Base-by-base conservation (phyloP, 2,329 filamentous ascomycete species). In the Raffaelea albimanens region DNA sequence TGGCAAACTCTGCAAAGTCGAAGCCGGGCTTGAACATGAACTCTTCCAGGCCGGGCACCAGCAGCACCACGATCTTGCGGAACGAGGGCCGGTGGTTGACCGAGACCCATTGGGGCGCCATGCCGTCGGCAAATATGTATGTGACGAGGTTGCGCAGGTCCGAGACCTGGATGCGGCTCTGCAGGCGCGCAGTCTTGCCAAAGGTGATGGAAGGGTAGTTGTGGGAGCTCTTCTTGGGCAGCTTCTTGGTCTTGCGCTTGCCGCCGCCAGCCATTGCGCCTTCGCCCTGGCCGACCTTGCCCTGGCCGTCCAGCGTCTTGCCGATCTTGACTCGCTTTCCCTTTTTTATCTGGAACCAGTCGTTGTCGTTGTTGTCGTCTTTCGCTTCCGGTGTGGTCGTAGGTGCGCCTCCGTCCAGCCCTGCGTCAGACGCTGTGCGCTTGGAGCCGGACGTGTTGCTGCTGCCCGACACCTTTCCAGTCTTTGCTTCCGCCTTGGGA, bases 11-110 rank as follows among this genome's bases (percentile, higher is more conserved):
- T 10, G 64, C 60, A 43, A 73, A 73, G 53, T 80, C 67, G 34
- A 75, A 70, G 34, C 65, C 60, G 13, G 78, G 73, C 62, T 85
- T 79, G 67, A 97, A 95, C 85, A 97, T 93, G 52, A 81, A 85
- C 58, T 87, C 78, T 61, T 97, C 91, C 21, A 98, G 68, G 0
- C 93, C 93, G 11, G 93, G 93, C 11, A 96, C 82, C 85, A 96
- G 91, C 55, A 98, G 69, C 38, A 87, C 78, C 25, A 97, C 90
- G 25, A 94, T 84, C 66, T 93, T 94, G 53, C 79, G 70, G 56
- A 85, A 80, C 50, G 80, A 71, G 5, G 77, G 74, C 41, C 82
- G 72, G 57, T 85, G 75, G 50, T 70, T 70, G 43, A 85, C 72
- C 40, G 75, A 72, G 40, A 85, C 71, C 78, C 82, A 85, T 56